phyloP scores from a whole-genome alignment of 1,139 yeast genomes.

The Candida pseudoviswanathii region DNA sequence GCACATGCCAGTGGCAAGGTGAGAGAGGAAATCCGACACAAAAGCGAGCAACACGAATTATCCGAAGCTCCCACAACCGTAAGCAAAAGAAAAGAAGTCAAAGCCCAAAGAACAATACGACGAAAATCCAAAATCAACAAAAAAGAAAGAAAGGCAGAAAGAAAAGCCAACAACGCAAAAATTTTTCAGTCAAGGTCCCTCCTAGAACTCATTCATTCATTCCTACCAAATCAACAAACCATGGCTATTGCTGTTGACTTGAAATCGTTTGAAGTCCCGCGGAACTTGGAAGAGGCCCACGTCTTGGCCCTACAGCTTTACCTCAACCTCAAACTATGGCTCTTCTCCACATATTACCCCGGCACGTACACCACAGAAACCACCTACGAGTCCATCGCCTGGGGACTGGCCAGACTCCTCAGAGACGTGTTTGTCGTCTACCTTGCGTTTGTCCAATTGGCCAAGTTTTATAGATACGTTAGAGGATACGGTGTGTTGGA shows the following conservation, averaged over 20 bases:
- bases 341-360: slow-evolving; percentile 8
- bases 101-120: neutral
- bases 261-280: neutral
- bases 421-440: slow-evolving; percentile 30
- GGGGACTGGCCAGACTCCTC: slow-evolving; percentile 20
- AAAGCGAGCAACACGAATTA: neutral
- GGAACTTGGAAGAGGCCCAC: neutral
- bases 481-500: slow-evolving; percentile 45
- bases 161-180: neutral
- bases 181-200: neutral
- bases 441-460: slow-evolving; percentile 19
- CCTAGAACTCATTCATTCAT: neutral
- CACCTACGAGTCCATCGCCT: slow-evolving; percentile 6
- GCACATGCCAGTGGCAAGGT: too few species aligned
- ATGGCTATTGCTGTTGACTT: slow-evolving; percentile 1
- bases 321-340: slow-evolving; percentile 3
- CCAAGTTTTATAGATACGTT: slow-evolving; percentile 16
- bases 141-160: neutral
- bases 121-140: neutral
- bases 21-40: neutral
- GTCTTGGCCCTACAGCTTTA: neutral
- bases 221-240: neutral
- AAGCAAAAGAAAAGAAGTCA: neutral
- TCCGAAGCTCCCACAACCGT: neutral
- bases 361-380: neutral